Evolutionary conservation across 805 yeast genomes (phyloP), one percentile per base, ranked within the genome.

Genomic region (Isabelozyma gotoi): DNA sequence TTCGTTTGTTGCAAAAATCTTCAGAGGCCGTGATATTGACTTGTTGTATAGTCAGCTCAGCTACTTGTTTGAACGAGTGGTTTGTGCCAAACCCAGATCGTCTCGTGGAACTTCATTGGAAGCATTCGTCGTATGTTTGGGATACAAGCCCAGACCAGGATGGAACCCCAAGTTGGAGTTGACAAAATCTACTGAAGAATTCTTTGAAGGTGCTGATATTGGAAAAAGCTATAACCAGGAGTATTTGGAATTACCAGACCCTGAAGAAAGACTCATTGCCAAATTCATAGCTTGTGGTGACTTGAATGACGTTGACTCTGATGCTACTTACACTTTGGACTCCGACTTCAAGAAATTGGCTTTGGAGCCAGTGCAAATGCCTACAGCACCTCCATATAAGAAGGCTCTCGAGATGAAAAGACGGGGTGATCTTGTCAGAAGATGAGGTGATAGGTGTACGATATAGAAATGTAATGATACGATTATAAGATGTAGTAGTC

Each of bases 261-360:
- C 50, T 1, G 94, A 86, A 52, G 88, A 85, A 50, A 71, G 97
- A 49, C 64, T 70, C 8, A 80, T 94, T 18, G 97, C 97, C 0
- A 89, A 90, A n/a, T 92, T 92, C 55, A 72, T 94, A 46, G 96
- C 98, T 0, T 94, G 99, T 66, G 99, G 99, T 33, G 97, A 90
- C 56, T 73, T 94, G 44, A 75, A 82, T 35, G 86, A 86, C 52
- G 86, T 84, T 41, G 99, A 94, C 62, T 88, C 97, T 0, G 99
- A 94, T 66, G 99, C 99, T 0, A 92, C 98, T 0, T 94, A 94
- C 60, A 67, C 81, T 5, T 65, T 83, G 32, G 82, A 80, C 21
- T 40, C 55, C 3, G 58, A 53, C 21, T 63, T 59, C 32, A 62
- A 61, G 16, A 62, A 67, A 5, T 51, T 59, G 21, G 83, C 89